Base-by-base conservation (phyloP, 2,329 filamentous ascomycete species). In the Stemphylium beticola region DNA sequence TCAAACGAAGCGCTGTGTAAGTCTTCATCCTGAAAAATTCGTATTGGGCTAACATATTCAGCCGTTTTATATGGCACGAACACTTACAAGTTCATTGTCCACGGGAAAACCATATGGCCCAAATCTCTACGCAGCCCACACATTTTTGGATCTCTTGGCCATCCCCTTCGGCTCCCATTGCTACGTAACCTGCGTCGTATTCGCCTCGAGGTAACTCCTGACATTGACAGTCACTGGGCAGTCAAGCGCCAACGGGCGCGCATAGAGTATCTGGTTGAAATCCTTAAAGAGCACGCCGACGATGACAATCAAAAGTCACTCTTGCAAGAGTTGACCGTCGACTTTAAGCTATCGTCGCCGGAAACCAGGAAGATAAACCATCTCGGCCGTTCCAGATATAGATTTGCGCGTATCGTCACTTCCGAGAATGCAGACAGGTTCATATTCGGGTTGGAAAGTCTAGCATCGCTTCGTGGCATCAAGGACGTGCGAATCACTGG, bases 61-160 rank as follows among this genome's bases (percentile, higher is more conserved):
- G 65, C 57, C 5, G 47, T 69, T 20, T 31, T 68, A 1, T 68
- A 67, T 39, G 58, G 61, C 14, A 37, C 53, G 1, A 70, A 70
- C 44, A 62, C 53, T 6, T 70, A 62, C 47, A 34, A 17, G 3
- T 65, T 68, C 49, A 43, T 18, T 15, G 44, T 67, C 3, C 49
- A 63, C 34, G 45, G 57, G 33, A 2, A 22, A 1, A 4, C 45
- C 0, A 51, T 61, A 32, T 22, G 32, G 10, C 56, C 57, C 5
- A 43, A 22, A 1, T 67, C 65, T 1, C 45, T 65, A 8, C 49
- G 45, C 7, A 61, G 61, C 1, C 61, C 64, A 0, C 18, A 45
- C 29, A 58, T 66, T 36, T 67, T 67, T 22, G 67, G 63, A 2
- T 44, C 53, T 12, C 44, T 68, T 20, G 60, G 61, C 8, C 20